Evolutionary conservation across 192 early-diverging fungal genomes (phyloP).

Genomic region (Entomortierella chlamydospora): DNA sequence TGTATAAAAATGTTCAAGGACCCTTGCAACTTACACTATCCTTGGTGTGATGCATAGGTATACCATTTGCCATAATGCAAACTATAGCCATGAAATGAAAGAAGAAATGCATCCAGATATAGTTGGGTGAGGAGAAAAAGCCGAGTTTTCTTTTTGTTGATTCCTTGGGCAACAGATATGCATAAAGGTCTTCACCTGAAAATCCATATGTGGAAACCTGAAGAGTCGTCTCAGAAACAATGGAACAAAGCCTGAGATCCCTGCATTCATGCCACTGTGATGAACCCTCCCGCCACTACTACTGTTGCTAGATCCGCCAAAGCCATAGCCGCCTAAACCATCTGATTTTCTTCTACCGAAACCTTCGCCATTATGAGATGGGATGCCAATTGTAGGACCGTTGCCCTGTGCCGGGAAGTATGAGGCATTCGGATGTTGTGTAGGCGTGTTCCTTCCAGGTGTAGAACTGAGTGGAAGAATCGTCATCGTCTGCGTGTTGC

Average conservation of each 20-base stretch:
- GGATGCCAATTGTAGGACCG: slow-evolving; percentile 43
- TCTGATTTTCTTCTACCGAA: slow-evolving; percentile 38
- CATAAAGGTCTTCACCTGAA: slow-evolving; percentile 57
- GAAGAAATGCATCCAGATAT: too few relatives aligned
- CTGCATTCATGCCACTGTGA: slow-evolving; percentile 7
- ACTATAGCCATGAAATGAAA: slow-evolving; percentile 46
- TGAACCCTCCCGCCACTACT: slow-evolving; percentile 1
- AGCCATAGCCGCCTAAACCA: slow-evolving; percentile 18
- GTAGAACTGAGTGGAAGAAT: slow-evolving; percentile 50
- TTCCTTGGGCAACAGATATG: too few relatives aligned
- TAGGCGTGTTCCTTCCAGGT: slow-evolving; percentile 48
- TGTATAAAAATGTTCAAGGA: too few relatives aligned
- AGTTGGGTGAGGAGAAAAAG: too few relatives aligned
- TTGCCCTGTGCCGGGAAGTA: slow-evolving; percentile 24
- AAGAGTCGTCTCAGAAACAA: slow-evolving; percentile 65
- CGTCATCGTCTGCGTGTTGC: slow-evolving; percentile 24
- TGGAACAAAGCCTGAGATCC: slow-evolving; percentile 56
- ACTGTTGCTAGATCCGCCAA: background rate
- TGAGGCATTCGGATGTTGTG: slow-evolving; percentile 20
- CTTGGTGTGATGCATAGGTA: slow-evolving; percentile 84
- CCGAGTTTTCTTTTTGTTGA: too few relatives aligned
- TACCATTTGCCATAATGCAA: slow-evolving; percentile 90
- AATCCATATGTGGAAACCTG: slow-evolving; percentile 84
- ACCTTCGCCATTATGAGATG: slow-evolving; percentile 6
- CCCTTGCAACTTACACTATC: slow-evolving; percentile 74